These are phyloP conservation scores for Starmerella stellata DNA, from an alignment of 805 yeast species.

Conservation along the genomic window DNA sequence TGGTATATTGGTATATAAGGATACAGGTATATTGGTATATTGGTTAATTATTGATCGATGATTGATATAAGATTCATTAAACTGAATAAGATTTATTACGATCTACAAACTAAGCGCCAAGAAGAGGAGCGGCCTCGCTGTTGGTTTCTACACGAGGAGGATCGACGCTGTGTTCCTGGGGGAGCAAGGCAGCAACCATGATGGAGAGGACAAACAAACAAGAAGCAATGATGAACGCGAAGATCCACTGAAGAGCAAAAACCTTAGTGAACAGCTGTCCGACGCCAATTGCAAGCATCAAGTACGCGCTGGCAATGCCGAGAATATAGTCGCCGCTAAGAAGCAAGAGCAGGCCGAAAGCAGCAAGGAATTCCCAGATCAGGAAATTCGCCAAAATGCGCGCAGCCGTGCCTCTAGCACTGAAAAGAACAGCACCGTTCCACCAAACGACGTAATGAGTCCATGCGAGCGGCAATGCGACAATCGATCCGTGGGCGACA, in stretches of 20 bases:
- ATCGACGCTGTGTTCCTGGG: too few relatives aligned
- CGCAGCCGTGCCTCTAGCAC: slow-evolving; percentile 38
- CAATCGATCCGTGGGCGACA: slow-evolving; percentile 44
- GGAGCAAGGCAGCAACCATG: slow-evolving; percentile 23
- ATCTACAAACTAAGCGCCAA: too few relatives aligned
- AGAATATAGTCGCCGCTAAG: slow-evolving; percentile 54
- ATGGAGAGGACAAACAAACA: slow-evolving; percentile 35
- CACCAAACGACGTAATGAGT: slow-evolving; percentile 54
- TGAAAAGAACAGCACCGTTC: slow-evolving; percentile 68
- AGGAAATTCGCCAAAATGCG: slow-evolving; percentile 54
- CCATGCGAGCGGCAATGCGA: slow-evolving; percentile 64
- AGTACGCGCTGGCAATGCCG: slow-evolving; percentile 39
- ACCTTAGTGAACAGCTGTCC: slow-evolving; percentile 51
- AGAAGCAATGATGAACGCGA: slow-evolving; percentile 51
- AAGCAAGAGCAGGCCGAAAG: slow-evolving; percentile 40
- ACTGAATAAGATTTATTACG: too few relatives aligned
- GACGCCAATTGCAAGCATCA: slow-evolving; percentile 48
- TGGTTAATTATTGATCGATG: too few relatives aligned
- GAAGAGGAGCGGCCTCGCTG: too few relatives aligned
- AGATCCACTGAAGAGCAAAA: slow-evolving; percentile 72
- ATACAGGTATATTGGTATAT: too few relatives aligned
- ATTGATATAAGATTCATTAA: too few relatives aligned
- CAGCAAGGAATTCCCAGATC: slow-evolving; percentile 59
- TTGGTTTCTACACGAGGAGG: too few relatives aligned
- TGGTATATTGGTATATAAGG: too few relatives aligned